phyloP scores from a whole-genome alignment of 2,329 filamentous ascomycete genomes.

The Coleophoma cylindrospora region DNA sequence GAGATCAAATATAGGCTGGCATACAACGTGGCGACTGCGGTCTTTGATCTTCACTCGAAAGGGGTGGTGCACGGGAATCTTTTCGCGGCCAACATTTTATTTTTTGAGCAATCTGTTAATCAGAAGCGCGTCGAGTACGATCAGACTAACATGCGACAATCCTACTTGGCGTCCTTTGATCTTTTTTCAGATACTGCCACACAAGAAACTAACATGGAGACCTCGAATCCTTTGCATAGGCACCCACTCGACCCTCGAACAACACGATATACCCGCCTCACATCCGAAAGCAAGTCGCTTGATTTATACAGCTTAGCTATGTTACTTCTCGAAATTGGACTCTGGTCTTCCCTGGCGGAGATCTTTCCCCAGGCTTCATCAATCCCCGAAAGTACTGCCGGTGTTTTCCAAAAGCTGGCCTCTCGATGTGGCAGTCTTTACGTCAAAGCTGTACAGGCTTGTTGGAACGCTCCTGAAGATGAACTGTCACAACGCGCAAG shows the following conservation, averaged over 20 bases:
- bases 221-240: slow-evolving; percentile 38
- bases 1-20: slow-evolving; percentile 75
- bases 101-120: slow-evolving; percentile 38
- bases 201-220: slow-evolving; percentile 14
- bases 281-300: slow-evolving; percentile 50
- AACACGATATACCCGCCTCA: slow-evolving; percentile 42
- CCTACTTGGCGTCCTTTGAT: slow-evolving; percentile 70
- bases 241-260: slow-evolving; percentile 60
- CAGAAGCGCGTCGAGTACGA: slow-evolving; percentile 15
- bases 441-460: slow-evolving; percentile 68
- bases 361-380: slow-evolving; percentile 20
- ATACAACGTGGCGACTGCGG: slow-evolving; percentile 64
- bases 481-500: slow-evolving; percentile 42
- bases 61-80: slow-evolving; percentile 69
- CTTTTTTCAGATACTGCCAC: slow-evolving; percentile 51
- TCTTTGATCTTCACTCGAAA: slow-evolving; percentile 68
- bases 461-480: slow-evolving; percentile 65
- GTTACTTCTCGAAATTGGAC: slow-evolving; percentile 67
- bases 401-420: slow-evolving; percentile 22
- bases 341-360: slow-evolving; percentile 61
- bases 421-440: slow-evolving; percentile 67
- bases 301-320: slow-evolving; percentile 73
- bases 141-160: slow-evolving; percentile 57
- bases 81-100: slow-evolving; percentile 61
- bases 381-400: slow-evolving; percentile 19